Percentiles rank a stretch among this genome's conserved stretches.
phyloP scores from a whole-genome alignment of 1,284 basidiomycete genomes.

The Hymenochaete sp. region DNA sequence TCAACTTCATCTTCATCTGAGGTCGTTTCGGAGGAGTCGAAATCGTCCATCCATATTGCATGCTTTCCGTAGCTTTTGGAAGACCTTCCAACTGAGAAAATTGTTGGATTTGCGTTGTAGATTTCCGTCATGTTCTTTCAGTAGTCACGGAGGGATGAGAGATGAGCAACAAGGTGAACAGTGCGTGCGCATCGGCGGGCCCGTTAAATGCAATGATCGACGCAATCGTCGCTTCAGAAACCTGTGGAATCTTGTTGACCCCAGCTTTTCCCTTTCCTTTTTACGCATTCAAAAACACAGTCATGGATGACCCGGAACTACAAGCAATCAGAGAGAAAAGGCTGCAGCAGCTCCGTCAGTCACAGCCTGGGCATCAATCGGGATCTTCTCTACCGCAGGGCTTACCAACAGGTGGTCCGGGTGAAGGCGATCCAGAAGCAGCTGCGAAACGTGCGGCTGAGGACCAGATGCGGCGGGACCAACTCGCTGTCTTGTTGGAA shows the following conservation, averaged over 20 bases:
- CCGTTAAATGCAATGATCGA: too few species aligned
- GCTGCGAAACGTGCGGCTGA: slow-evolving; percentile 53
- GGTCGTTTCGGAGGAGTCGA: slow-evolving; percentile 26
- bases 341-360: slow-evolving; percentile 32
- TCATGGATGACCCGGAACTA: slow-evolving; percentile 34
- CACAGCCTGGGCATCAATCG: slow-evolving; percentile 10
- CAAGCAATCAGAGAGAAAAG: slow-evolving; percentile 38
- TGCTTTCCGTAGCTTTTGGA: slow-evolving; percentile 27
- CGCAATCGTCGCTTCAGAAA: too few species aligned
- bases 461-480: slow-evolving; percentile 68
- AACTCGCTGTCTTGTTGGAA: slow-evolving; percentile 87
- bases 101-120: slow-evolving; percentile 57
- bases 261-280: too few species aligned
- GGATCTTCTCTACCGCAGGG: slow-evolving; percentile 2
- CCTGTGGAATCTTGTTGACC: too few species aligned
- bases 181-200: too few species aligned
- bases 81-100: slow-evolving; percentile 41
- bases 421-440: slow-evolving; percentile 9
- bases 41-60: slow-evolving; percentile 44
- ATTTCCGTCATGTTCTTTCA: too few species aligned
- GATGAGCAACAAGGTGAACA: too few species aligned
- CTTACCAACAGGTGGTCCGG: slow-evolving; percentile 3
- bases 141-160: too few species aligned
- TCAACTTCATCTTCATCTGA: slow-evolving; percentile 33
- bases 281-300: too few species aligned